Percentiles rank a stretch among this genome's conserved stretches.
phyloP scores from a whole-genome alignment of 1,284 basidiomycete species.

The Butyriboletus appendiculatus region DNA sequence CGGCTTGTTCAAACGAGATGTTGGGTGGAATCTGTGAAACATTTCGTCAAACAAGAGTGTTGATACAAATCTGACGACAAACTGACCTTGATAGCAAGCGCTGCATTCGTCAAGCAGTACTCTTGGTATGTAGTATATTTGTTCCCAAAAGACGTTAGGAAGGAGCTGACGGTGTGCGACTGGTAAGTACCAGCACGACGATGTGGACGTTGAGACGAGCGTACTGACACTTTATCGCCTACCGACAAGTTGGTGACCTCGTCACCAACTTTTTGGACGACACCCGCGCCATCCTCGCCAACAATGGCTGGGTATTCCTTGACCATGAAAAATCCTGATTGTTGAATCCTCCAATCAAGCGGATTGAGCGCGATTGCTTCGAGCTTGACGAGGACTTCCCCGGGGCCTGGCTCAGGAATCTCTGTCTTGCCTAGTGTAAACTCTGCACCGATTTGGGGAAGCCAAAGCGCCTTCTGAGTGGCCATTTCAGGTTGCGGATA shows the following conservation, averaged over 20 bases:
- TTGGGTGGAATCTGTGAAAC: not conserved
- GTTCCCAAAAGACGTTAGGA: constrained; percentile 3
- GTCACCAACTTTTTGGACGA: not conserved
- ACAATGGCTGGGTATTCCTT: not conserved
- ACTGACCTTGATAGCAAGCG: not conserved
- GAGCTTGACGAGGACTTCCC: not conserved
- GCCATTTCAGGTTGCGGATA: not conserved
- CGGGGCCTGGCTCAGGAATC: not conserved
- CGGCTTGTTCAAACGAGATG: not conserved
- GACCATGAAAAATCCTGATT: not conserved
- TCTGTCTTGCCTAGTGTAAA: not conserved
- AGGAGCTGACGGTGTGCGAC: not conserved
- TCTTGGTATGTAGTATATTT: not conserved
- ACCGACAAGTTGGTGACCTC: not conserved
- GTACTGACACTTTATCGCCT: not conserved
- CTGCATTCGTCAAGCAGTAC: not conserved
- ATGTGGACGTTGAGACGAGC: not conserved
- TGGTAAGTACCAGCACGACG: not conserved
- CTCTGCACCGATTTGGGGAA: not conserved
- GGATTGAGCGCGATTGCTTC: not conserved
- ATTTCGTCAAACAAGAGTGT: not conserved
- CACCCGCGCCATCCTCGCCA: not conserved
- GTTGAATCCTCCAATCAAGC: not conserved
- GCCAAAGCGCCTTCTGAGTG: not conserved
- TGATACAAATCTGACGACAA: no score